A percentile compares a stretch with the other conserved stretches of the same genome.
These are phyloP conservation scores for Bryum argenteum DNA, from an alignment of 225 moss, liverwort and hornwort genomes.

Conservation along the genomic window DNA sequence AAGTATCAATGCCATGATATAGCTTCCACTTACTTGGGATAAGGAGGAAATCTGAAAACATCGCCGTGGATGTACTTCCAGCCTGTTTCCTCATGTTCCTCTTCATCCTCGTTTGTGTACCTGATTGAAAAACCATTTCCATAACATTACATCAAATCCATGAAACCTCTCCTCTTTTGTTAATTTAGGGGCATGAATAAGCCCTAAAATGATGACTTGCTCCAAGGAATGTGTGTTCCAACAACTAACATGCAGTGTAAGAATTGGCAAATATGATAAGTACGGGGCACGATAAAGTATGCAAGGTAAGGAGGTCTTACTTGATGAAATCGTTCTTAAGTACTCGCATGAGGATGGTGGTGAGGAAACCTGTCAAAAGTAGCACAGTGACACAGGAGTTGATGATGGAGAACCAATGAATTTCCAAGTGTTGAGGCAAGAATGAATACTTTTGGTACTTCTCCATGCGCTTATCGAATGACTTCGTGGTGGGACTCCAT, in stretches of 20 bases:
- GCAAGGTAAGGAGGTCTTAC: conserved; percentile 45
- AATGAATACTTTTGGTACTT: conserved; percentile 87
- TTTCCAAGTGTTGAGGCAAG: conserved; percentile 84
- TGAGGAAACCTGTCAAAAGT: conserved; percentile 90
- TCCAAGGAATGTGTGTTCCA: too few relatives aligned
- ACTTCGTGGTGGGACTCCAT: conserved; percentile 63
- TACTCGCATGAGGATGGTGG: conserved; percentile 97
- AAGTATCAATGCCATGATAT: not conserved
- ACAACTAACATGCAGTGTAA: not conserved
- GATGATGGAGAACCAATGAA: conserved; percentile 99
- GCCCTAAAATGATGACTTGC: not conserved
- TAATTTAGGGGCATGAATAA: not conserved
- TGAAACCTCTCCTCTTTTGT: not conserved
- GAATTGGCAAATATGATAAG: not conserved
- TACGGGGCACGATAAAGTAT: too few relatives aligned
- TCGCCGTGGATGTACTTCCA: conserved; percentile 99
- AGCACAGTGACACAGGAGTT: conserved; percentile 98
- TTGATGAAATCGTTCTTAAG: conserved; percentile 98
- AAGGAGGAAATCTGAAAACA: conserved; percentile 87
- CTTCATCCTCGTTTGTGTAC: conserved; percentile 97
- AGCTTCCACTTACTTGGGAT: conserved; percentile 68
- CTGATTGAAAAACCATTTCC: conserved; percentile 32
- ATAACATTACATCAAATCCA: conserved; percentile 13
- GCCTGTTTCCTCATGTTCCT: conserved; percentile 95
- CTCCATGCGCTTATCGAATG: conserved; percentile 80